A percentile compares a stretch with the other conserved stretches of the same genome.
These are phyloP conservation scores for Casuarina equisetifolia DNA, from an alignment of 306 rosid species.

Conservation along the genomic window DNA sequence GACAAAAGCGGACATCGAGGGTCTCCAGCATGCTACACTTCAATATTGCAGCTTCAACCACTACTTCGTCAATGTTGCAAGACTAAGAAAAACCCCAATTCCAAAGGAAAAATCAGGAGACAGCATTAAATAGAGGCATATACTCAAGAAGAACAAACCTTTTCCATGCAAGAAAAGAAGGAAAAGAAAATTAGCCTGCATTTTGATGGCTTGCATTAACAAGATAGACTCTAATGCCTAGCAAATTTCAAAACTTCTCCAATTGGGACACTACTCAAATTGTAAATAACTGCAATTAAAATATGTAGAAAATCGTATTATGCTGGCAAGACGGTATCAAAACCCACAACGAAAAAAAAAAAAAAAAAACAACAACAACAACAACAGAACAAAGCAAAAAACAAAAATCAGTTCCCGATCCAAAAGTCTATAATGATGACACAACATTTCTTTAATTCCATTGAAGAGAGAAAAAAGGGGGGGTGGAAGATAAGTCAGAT, in stretches of 20 bases:
- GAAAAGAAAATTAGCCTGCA: neutral
- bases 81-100: constrained; percentile 48
- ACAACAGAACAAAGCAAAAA: too few species aligned
- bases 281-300: neutral
- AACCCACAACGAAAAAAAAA: too few species aligned
- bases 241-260: neutral
- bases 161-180: neutral
- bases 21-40: constrained; percentile 91
- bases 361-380: too few species aligned
- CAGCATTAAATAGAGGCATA: neutral
- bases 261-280: neutral
- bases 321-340: neutral
- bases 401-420: neutral
- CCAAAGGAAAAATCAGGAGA: neutral
- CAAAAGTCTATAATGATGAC: neutral
- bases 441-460: neutral
- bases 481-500: neutral
- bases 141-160: neutral
- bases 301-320: neutral
- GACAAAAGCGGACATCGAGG: constrained; percentile 97
- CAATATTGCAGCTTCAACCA: constrained; percentile 80
- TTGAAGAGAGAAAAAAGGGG: neutral
- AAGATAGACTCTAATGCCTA: neutral
- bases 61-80: constrained; percentile 81
- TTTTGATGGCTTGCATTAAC: neutral